A percentile compares a stretch with the other conserved stretches of the same genome.
Conservation (phyloP, 768 basidiomycete species). For the Psilocybe subaeruginosa region DNA sequence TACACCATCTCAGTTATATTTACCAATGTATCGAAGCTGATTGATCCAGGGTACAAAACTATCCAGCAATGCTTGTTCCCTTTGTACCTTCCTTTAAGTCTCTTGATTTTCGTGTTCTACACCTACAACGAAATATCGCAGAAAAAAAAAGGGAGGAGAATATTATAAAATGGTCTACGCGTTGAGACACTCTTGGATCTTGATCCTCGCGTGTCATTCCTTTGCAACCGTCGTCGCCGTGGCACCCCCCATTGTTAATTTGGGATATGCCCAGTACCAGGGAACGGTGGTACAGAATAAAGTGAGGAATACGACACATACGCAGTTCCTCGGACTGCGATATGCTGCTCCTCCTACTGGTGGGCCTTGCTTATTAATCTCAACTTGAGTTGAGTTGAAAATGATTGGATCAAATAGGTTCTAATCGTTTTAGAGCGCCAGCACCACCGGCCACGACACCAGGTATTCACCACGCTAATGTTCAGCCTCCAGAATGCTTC, state of each 20-base stretch:
- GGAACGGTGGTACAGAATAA: conserved; percentile 25
- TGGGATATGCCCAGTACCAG: conserved; percentile 48
- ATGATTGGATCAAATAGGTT: conserved; percentile 21
- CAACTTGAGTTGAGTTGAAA: background rate
- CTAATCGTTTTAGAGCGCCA: conserved; percentile 37
- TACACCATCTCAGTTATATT: too few species aligned
- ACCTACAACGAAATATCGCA: too few species aligned
- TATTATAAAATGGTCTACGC: too few species aligned
- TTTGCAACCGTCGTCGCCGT: background rate
- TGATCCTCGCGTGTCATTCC: background rate
- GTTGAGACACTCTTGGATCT: background rate
- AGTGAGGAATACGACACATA: conserved; percentile 32
- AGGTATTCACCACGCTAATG: conserved; percentile 34
- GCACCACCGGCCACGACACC: conserved; percentile 27
- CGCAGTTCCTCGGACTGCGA: conserved; percentile 44
- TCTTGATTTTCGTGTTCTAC: too few species aligned
- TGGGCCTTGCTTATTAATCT: conserved; percentile 15
- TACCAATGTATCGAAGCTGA: too few species aligned
- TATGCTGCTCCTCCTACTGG: conserved; percentile 55
- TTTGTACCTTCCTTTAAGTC: too few species aligned
- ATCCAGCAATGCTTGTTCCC: too few species aligned
- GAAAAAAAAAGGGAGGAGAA: too few species aligned
- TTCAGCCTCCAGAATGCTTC: conserved; percentile 34
- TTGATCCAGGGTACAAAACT: too few species aligned
- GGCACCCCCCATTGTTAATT: conserved; percentile 33